Conservation (phyloP, 768 basidiomycete genomes). For the Psilocybe subaeruginosa region DNA sequence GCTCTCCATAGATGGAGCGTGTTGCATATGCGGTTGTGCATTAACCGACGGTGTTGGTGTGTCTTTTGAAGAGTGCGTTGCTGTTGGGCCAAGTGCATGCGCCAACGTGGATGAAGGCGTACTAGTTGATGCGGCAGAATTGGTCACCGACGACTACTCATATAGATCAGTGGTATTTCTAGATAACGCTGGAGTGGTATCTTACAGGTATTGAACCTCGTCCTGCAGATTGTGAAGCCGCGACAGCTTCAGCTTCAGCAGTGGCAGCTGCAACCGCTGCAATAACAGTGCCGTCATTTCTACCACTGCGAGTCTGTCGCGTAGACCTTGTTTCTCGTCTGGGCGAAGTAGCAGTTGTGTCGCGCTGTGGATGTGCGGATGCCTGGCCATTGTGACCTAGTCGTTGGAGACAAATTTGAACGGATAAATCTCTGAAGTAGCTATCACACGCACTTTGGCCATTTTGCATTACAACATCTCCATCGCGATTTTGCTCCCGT, state of each 20-base stretch:
- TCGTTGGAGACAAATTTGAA: not conserved
- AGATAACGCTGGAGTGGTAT: not conserved
- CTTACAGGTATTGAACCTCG: not conserved
- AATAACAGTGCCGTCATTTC: conserved; percentile 24
- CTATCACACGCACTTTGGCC: not conserved
- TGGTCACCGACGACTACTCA: not conserved
- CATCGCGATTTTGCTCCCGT: not conserved
- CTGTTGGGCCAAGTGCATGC: conserved; percentile 9
- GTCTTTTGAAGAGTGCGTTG: conserved; percentile 1
- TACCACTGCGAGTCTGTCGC: conserved; percentile 7
- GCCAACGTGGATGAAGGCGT: conserved; percentile 11
- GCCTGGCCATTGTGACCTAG: not conserved
- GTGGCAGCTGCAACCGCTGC: conserved; percentile 25
- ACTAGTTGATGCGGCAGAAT: conserved; percentile 2
- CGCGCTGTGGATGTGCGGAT: not conserved
- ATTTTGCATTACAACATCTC: conserved; percentile 10
- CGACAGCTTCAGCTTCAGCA: conserved; percentile 26
- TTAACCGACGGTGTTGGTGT: not conserved
- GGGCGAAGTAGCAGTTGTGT: not conserved
- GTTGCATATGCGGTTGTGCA: conserved; percentile 11
- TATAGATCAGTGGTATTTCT: not conserved
- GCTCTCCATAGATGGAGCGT: conserved; percentile 32
- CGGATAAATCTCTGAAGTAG: not conserved
- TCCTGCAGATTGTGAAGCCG: conserved; percentile 12
- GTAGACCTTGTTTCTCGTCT: conserved; percentile 11